Base-by-base conservation (phyloP, 352 stramenopile genomes). In the Pythium apleroticum region DNA sequence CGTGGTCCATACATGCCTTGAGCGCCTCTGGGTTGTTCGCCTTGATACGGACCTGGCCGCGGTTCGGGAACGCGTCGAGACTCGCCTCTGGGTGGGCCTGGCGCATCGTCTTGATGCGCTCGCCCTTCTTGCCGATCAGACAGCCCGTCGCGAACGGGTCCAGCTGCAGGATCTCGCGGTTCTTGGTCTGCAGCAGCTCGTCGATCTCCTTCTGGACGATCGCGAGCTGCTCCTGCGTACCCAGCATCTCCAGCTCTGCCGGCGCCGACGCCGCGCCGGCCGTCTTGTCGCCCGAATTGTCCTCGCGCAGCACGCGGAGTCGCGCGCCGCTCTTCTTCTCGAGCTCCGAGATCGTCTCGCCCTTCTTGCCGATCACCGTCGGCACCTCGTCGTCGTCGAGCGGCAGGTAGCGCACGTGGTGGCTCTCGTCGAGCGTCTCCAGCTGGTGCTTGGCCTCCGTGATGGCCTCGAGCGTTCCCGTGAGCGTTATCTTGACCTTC, bases 91-190 rank as follows among this genome's bases (percentile, higher is more conserved):
- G 82, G 58, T 90, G 80, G 39, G 70, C 75, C 56, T 76, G 68
- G 25, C 85, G 85, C 59, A 93, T 66, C 15, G 81, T 46, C 46
- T 91, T 91, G 53, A 93, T 93, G 39, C 83, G 80, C 55, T 93
- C 85, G 31, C 85, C 85, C 69, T 93, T 93, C 46, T 89, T 89
- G 10, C 85, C 85, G 24, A 93, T 93, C 54, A 93, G 67, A 37
- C 83, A 91, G 1, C 78, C 78, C 3, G 77, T 82, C 2, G 85
- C 75, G 55, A 93, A 91, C 12, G 82, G 73, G 64, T 93, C 85
- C 8, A 93, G 66, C 49, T 90, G 78, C 57, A 93, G 52, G 12
- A 93, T 63, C n/a, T 88, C 74, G n/a, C 83, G 82, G 62, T 91
- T 80, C 58, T 87, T 71, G n/a, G 81, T 91, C 70, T 91, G 81